phyloP scores from a whole-genome alignment of 169 alveolate species.

The Plasmodium vivax region DNA sequence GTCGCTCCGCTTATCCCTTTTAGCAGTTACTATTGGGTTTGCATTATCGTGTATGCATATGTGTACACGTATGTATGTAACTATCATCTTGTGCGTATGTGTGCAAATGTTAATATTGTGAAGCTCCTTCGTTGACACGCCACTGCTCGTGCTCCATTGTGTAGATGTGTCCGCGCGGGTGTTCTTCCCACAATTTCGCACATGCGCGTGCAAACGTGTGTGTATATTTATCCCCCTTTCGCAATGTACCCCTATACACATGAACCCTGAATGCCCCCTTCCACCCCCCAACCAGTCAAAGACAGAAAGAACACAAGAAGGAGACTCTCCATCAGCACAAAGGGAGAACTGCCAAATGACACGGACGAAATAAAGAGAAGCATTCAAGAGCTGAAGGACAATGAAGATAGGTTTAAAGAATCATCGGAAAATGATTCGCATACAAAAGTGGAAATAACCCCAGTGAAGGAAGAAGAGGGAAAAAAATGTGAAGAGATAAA shows the following conservation, averaged over 20 bases:
- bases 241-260: neutral
- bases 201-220: neutral
- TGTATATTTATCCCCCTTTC: neutral
- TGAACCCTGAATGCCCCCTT: neutral
- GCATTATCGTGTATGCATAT: neutral
- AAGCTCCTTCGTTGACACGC: neutral
- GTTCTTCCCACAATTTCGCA: neutral
- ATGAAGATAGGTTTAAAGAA: conserved; percentile 66
- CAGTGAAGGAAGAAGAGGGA: neutral
- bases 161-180: neutral
- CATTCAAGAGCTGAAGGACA: conserved; percentile 46
- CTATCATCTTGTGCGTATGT: neutral
- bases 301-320: conserved; percentile 69
- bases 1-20: neutral
- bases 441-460: neutral
- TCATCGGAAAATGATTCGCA: conserved; percentile 33
- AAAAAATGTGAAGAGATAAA: conserved; percentile 15
- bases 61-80: neutral
- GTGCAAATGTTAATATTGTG: neutral
- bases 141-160: neutral
- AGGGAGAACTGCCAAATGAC: conserved; percentile 36
- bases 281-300: conserved; percentile 9
- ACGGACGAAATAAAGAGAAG: conserved; percentile 70
- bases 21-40: neutral
- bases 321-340: conserved; percentile 67